A percentile compares a stretch with the other conserved stretches of the same genome.
Conservation (phyloP, 73 alveolate genomes). For the Symbiodinium natans region DNA sequence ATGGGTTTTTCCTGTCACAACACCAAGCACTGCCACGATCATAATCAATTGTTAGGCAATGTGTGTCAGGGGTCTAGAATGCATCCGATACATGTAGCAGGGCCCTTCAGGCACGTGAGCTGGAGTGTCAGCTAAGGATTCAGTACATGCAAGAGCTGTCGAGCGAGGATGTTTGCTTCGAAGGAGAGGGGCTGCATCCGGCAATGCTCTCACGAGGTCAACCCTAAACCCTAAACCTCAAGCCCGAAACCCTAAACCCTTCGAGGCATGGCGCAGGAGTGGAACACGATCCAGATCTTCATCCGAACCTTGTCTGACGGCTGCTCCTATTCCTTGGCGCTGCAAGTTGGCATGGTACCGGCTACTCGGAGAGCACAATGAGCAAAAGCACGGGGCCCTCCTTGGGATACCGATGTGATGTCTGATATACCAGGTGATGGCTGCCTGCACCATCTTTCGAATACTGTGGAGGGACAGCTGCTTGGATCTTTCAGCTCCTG, state of each 20-base stretch:
- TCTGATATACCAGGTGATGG: conserved; percentile 67
- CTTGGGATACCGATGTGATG: no score
- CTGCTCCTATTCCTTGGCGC: conserved; percentile 26
- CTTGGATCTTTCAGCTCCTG: neutral
- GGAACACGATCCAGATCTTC: conserved; percentile 89
- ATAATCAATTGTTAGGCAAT: no score
- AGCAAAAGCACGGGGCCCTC: neutral
- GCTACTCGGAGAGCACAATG: neutral
- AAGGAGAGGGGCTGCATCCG: neutral
- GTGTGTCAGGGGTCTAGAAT: no score
- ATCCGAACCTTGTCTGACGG: conserved; percentile 61
- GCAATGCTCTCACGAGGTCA: no score
- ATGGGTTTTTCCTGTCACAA: no score
- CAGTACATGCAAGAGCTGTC: conserved; percentile 77
- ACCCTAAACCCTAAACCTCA: no score
- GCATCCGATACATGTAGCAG: neutral
- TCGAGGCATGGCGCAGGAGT: conserved; percentile 69
- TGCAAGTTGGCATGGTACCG: conserved; percentile 31
- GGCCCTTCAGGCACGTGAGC: no score
- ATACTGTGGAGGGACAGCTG: conserved; percentile 20
- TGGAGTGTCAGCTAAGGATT: conserved; percentile 26
- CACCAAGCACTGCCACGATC: no score
- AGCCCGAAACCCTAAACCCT: no score
- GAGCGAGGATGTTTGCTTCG: conserved; percentile 48
- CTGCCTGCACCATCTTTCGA: conserved; percentile 26